Percentiles rank a stretch among this genome's conserved stretches.
phyloP scores from a whole-genome alignment of 495 filamentous ascomycete genomes.

The Podospora didyma region DNA sequence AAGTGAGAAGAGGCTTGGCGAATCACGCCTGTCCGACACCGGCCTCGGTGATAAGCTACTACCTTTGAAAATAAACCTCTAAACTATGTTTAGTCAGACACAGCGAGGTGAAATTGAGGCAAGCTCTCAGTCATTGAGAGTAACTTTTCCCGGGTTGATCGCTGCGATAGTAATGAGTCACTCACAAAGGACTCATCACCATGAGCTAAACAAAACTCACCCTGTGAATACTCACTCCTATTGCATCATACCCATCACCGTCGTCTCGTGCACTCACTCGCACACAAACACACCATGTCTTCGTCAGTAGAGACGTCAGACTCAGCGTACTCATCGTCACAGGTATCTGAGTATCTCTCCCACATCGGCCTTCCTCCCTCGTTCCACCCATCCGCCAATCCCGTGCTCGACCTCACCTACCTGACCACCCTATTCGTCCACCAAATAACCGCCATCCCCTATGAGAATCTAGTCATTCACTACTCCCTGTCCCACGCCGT shows the following conservation, averaged over 20 bases:
- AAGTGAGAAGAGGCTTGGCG: background rate
- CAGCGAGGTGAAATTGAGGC: too few species aligned
- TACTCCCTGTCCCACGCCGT: constrained; percentile 45
- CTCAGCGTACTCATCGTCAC: constrained; percentile 17
- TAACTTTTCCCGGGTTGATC: too few species aligned
- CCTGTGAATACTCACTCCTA: too few species aligned
- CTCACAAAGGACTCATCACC: too few species aligned
- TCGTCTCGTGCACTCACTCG: too few species aligned
- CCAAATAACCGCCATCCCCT: constrained; percentile 58
- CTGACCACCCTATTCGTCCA: constrained; percentile 44
- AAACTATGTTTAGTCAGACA: too few species aligned
- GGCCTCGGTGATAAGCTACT: background rate
- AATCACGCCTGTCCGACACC: too few species aligned
- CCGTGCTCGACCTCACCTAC: constrained; percentile 26
- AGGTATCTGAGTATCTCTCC: constrained; percentile 22
- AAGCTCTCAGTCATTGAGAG: too few species aligned
- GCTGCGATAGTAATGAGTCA: too few species aligned
- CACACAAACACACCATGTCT: background rate
- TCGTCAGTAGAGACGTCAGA: background rate
- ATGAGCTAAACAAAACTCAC: too few species aligned
- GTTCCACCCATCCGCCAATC: constrained; percentile 24
- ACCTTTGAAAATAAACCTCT: too few species aligned
- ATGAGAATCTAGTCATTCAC: constrained; percentile 59
- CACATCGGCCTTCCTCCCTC: constrained; percentile 25
- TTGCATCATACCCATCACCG: too few species aligned